Percentiles rank a stretch among this genome's conserved stretches.
Conservation (phyloP, 805 yeast genomes). For the Zygoascus bituminiphila region DNA sequence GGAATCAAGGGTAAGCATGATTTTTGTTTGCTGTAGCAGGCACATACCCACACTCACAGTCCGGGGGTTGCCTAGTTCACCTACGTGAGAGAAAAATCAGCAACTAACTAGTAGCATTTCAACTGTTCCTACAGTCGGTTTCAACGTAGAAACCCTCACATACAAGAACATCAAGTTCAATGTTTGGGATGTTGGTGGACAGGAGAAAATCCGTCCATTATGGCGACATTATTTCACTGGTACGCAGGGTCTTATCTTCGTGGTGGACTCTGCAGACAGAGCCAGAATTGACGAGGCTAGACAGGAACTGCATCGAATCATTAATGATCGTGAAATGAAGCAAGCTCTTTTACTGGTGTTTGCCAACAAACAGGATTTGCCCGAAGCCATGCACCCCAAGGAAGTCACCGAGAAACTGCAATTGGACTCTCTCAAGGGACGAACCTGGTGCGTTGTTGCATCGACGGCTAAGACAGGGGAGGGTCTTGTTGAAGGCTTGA, state of each 20-base stretch:
- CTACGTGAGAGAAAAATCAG: background rate
- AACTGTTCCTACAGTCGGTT: constrained; percentile 90
- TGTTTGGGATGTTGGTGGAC: constrained; percentile 99
- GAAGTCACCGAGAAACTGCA: constrained; percentile 69
- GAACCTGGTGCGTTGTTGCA: constrained; percentile 87
- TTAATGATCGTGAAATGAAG: constrained; percentile 75
- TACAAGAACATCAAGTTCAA: constrained; percentile 84
- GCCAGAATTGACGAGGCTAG: constrained; percentile 70
- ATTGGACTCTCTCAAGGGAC: constrained; percentile 53
- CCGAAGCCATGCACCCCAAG: constrained; percentile 64
- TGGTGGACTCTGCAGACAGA: constrained; percentile 73
- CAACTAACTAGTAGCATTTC: constrained; percentile 35
- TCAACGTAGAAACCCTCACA: constrained; percentile 81
- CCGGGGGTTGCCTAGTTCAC: background rate
- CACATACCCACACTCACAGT: no score
- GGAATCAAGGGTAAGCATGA: constrained; percentile 44
- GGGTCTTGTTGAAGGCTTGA: constrained; percentile 78
- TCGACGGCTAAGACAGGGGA: constrained; percentile 86
- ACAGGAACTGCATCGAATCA: constrained; percentile 65
- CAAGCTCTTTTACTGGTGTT: constrained; percentile 72
- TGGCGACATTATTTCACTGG: constrained; percentile 97
- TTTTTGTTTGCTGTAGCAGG: no score
- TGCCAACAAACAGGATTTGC: constrained; percentile 83
- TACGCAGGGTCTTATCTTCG: constrained; percentile 84
- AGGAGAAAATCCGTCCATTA: constrained; percentile 95